These are phyloP conservation scores for Pseudocercospora ulei DNA, from an alignment of 2,329 filamentous ascomycete species.

Conservation along the genomic window DNA sequence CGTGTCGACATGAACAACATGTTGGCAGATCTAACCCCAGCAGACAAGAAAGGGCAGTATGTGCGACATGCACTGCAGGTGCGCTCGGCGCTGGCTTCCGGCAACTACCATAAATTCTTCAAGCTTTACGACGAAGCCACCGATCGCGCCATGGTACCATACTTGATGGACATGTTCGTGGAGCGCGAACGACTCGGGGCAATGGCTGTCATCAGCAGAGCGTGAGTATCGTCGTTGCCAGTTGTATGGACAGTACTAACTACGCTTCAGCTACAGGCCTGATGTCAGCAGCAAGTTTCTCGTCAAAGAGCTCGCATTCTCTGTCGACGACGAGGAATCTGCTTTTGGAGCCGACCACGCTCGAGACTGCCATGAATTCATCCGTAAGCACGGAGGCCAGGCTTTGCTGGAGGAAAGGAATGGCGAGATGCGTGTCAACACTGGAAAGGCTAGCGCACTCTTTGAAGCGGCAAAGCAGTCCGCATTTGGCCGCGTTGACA, in stretches of 20 bases:
- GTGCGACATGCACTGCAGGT: conserved; percentile 89
- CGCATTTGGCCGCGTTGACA: conserved; percentile 82
- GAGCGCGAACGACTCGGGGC: conserved; percentile 84
- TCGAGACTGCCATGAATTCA: conserved; percentile 64
- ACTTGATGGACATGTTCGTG: conserved; percentile 99
- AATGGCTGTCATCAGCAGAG: conserved; percentile 84
- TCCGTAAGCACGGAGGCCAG: conserved; percentile 69
- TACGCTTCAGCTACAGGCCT: conserved; percentile 66
- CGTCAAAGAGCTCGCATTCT: conserved; percentile 91
- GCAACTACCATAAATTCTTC: conserved; percentile 98
- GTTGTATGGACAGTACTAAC: conserved; percentile 39
- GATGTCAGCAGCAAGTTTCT: conserved; percentile 82
- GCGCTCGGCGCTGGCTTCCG: conserved; percentile 79
- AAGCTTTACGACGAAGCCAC: conserved; percentile 82
- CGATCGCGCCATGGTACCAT: conserved; percentile 68
- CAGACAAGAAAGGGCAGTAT: conserved; percentile 77
- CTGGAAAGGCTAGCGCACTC: conserved; percentile 58
- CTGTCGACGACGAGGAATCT: conserved; percentile 64
- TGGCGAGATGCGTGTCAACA: conserved; percentile 57
- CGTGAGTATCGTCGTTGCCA: conserved; percentile 54
- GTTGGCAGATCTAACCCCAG: conserved; percentile 93
- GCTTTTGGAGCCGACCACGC: conserved; percentile 25
- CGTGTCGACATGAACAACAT: conserved; percentile 96
- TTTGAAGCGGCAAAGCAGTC: conserved; percentile 65
- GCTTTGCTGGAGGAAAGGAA: conserved; percentile 66